These are phyloP conservation scores for Aspergillus hortae DNA, from an alignment of 2,329 filamentous ascomycete genomes.

Conservation along the genomic window DNA sequence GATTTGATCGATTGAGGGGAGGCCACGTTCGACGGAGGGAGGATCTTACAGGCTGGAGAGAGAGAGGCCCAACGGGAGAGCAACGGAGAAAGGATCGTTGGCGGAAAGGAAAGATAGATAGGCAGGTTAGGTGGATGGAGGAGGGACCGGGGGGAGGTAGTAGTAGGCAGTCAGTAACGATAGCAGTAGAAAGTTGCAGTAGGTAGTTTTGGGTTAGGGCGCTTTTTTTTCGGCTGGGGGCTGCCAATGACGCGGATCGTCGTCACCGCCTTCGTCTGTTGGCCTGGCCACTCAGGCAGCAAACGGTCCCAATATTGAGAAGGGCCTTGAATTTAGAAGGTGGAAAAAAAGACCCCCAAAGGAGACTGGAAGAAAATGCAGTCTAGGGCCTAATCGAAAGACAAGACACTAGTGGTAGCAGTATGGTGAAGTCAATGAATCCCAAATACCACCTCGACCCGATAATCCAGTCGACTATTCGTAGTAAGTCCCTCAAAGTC, in stretches of 20 bases:
- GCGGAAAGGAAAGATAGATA: not conserved
- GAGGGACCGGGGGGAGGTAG: not conserved
- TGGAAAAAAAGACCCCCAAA: too few relatives aligned
- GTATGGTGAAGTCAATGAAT: not conserved
- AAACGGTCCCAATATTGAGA: too few relatives aligned
- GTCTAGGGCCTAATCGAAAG: not conserved
- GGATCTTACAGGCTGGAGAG: slow-evolving; percentile 29
- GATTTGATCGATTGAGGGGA: slow-evolving; percentile 14
- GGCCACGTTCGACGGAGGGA: slow-evolving; percentile 25
- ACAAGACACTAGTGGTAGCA: not conserved
- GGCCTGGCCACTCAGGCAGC: not conserved
- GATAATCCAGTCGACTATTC: too few relatives aligned
- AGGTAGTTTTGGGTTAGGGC: too few relatives aligned
- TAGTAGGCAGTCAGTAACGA: not conserved
- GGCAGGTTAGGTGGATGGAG: not conserved
- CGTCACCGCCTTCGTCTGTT: slow-evolving; percentile 20
- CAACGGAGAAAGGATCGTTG: slow-evolving; percentile 2
- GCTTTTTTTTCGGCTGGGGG: not conserved
- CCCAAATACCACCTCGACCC: not conserved
- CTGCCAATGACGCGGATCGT: slow-evolving; percentile 18
- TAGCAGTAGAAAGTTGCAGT: not conserved
- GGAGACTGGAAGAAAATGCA: too few relatives aligned
- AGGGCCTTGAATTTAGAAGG: too few relatives aligned
- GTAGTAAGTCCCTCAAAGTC: too few relatives aligned
- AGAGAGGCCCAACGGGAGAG: slow-evolving; percentile 5